Base-by-base conservation (phyloP, 2,329 filamentous ascomycete species). In the Ophiostoma novo-ulmi region DNA sequence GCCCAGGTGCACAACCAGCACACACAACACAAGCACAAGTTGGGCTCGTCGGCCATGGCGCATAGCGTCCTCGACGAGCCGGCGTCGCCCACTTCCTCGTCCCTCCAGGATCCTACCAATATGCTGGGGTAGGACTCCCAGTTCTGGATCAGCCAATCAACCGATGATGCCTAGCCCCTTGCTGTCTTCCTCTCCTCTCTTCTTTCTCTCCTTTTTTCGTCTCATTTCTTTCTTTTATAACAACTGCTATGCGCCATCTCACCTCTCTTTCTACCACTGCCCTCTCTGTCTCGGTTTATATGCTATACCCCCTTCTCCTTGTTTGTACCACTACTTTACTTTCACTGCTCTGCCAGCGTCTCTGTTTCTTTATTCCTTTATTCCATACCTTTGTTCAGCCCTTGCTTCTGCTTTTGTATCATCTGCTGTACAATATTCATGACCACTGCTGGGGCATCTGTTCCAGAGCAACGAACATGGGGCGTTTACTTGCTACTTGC, bases 21-120 rank as follows among this genome's bases (percentile, higher is more conserved):
- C 31, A 31, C 31, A 31, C 31, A 31, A 3, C 2, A 31, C 8
- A 26, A 67, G 66, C n/a, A 35, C 39, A 48, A 67, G 41, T 58
- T 65, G 26, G 67, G 17, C 35, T 38, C 14, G 55, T 61, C 55
- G 14, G n/a, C 8, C 36, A 39, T 6, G 35, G 36, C 52, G 8
- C n/a, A 58, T 4, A 20, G 44, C 7, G 44, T 64, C 13, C 31
- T 64, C 14, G 58, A 6, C 22, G 35, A 38, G 63, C 63, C 63
- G 36, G 20, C 63, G 35, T 65, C 63, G 63, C 63, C 63, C 20
- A 41, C 63, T 1, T 41, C 63, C 6, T 38, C 63, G 63, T 65
- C 63, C 3, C 63, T 65, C 20, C 63, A 38, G 63, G 63, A 41
- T 22, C 36, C 36, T 20, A 5, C 63, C 7, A 36, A 26, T 5